Evolutionary conservation across 2,329 filamentous ascomycete species (phyloP), one percentile per base, ranked within the genome.

Genomic region (Cytospora leucostoma): DNA sequence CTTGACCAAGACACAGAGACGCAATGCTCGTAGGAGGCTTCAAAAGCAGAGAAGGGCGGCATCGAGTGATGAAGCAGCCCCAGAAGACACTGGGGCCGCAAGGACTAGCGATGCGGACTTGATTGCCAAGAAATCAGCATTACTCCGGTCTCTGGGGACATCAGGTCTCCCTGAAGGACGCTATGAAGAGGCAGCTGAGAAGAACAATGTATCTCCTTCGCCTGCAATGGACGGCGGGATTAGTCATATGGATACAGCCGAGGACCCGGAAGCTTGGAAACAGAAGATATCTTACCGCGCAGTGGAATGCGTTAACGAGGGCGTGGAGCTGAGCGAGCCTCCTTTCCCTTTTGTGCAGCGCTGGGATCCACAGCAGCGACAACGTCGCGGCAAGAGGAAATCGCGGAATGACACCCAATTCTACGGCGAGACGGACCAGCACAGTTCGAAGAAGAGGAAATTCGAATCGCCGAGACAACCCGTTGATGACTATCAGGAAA

Each of bases 271-370:
- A 35, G 82, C 84, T 27, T 97, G 93, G 93, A 85, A 85, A 68
- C 78, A 85, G 5, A 92, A 87, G 68, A 88, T 97, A 65, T 83
- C 79, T 12, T 86, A 96, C 65, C 84, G 85, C 32, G 93, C 92
- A 27, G 91, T 96, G 0, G 94, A 98, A 74, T 97, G 93, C 75
- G 86, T 87, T 66, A 82, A 90, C n/a, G 84, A 90, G 35, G 84
- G 82, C 6, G 77, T 92, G 47, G 78, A 83, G 37, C 79, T 96
- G 53, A 90, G 84, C 59, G 84, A 91, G 38, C 93, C 94, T 0
- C 91, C 93, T 0, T 97, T 96, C 71, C 93, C 93, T 0, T 97
- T 97, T 74, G 81, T 90, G 17, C 93, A 97, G 74, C 85, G 91
- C 54, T 97, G 93, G 94, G 92, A 96, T 74, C 83, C 85, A 4